These are phyloP conservation scores for Jamesozyma piceae DNA, from an alignment of 805 yeast genomes.

Conservation along the genomic window DNA sequence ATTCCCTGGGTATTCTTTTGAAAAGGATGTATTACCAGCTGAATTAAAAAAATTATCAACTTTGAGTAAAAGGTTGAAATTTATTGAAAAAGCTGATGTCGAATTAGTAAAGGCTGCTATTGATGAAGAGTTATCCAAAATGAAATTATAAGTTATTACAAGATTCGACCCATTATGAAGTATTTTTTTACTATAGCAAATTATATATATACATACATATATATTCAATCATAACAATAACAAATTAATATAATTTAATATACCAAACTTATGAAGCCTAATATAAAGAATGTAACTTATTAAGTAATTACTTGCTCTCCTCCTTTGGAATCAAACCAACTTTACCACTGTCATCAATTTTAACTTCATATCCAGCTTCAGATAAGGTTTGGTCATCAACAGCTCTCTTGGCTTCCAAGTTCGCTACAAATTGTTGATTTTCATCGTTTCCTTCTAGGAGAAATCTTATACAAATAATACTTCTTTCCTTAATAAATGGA, in stretches of 20 bases:
- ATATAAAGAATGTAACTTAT: too few species aligned
- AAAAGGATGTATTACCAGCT: conserved; percentile 77
- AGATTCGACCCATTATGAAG: too few species aligned
- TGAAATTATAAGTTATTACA: conserved; percentile 28
- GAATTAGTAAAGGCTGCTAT: conserved; percentile 69
- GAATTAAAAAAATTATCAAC: conserved; percentile 67
- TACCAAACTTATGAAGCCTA: too few species aligned
- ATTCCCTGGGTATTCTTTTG: conserved; percentile 72
- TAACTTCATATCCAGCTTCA: conserved; percentile 71
- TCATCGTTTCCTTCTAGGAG: conserved; percentile 51
- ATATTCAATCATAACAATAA: too few species aligned
- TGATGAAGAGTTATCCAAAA: conserved; percentile 56
- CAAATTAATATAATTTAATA: too few species aligned
- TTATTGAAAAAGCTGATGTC: conserved; percentile 62
- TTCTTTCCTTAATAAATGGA: conserved; percentile 78
- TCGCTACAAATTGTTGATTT: conserved; percentile 71
- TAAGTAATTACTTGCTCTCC: too few species aligned
- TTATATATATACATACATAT: too few species aligned
- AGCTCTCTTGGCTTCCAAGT: conserved; percentile 64
- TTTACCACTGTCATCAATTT: conserved; percentile 57
- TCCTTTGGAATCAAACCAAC: conserved; percentile 39
- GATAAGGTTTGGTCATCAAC: conserved; percentile 50
- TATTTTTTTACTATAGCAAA: too few species aligned
- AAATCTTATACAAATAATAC: conserved; percentile 69
- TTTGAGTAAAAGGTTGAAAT: conserved; percentile 64